Base-by-base conservation (phyloP, 441 rosid genomes). In the Eruca vesicaria region DNA sequence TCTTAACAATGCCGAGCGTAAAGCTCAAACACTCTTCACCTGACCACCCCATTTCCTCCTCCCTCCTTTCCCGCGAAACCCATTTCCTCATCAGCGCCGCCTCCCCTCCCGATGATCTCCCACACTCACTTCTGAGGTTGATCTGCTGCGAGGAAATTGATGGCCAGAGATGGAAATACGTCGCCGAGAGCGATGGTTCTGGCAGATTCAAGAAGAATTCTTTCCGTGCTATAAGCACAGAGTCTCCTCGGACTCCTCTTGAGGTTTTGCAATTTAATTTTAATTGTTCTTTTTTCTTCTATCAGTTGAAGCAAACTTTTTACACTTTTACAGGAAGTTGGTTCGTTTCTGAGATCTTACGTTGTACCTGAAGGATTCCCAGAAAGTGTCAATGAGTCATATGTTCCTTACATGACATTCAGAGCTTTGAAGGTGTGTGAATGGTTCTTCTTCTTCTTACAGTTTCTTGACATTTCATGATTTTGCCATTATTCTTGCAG, bases 281-380 rank as follows among this genome's bases (percentile, higher is more conserved):
- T 16, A 16, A 53, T 53, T 43, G 50, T 8, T 7, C 2, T 43
- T 5, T 18, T 45, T 48, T 48, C 15, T 41, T 0, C n/a, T 23
- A 23, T 23, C 26, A 23, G 3, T 23, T 23, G 26, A 16, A 45
- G 10, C 15, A 50, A 50, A 50, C 56, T 50, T 45, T 43, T 43
- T 36, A 12, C 14, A 36, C 15, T 18, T 1, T 18, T 82, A 71
- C 89, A 96, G 99, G 95, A 93, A 68, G 63, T 96, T 76, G 82
- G 92, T 88, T 85, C 97, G 33, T 96, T 96, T 63, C 81, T 93
- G 45, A 83, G 92, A 83, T 88, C 98, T 29, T 96, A 96, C 82
- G 99, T 96, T 14, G 98, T 93, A 36, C 99, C 99, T 0, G 98
- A 93, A 77, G 99, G 99, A 58, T 96, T 93, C 62, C 99, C 99